Conservation (phyloP, 345 rosid species). For the Eucalyptus erythrocorys region DNA sequence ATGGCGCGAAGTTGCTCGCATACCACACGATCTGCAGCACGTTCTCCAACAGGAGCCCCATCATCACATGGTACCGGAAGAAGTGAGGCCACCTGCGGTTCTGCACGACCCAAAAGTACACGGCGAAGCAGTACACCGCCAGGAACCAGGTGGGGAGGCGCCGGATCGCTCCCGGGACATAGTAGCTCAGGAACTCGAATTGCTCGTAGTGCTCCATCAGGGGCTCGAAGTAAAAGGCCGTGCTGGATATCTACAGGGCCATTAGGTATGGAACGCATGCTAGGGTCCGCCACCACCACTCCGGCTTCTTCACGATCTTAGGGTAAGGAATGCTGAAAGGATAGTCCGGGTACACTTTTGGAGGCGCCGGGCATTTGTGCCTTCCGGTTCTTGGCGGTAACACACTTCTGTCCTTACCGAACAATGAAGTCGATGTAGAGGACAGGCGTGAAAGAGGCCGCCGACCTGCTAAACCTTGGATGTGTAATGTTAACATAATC, state of each 20-base stretch:
- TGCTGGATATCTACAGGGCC: slow-evolving; percentile 66
- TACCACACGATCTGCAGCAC: slow-evolving; percentile 56
- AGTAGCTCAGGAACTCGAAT: slow-evolving; percentile 42
- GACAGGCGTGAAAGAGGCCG: not conserved
- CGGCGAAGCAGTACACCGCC: slow-evolving; percentile 47
- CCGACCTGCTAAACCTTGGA: not conserved
- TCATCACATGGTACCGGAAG: slow-evolving; percentile 80
- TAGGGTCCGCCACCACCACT: slow-evolving; percentile 85
- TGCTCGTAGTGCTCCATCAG: slow-evolving; percentile 38
- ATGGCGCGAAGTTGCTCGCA: slow-evolving; percentile 59
- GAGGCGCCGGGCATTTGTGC: not conserved
- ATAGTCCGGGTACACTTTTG: slow-evolving; percentile 24
- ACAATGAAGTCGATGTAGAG: not conserved
- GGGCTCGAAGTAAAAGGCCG: slow-evolving; percentile 57
- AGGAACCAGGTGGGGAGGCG: slow-evolving; percentile 71
- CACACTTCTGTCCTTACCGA: not conserved
- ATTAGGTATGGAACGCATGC: slow-evolving; percentile 66
- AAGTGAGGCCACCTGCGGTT: slow-evolving; percentile 67
- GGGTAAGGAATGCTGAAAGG: slow-evolving; percentile 34
- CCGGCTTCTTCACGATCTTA: slow-evolving; percentile 36
- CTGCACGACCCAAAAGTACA: slow-evolving; percentile 50
- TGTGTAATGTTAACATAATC: not conserved
- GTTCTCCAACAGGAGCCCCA: slow-evolving; percentile 79
- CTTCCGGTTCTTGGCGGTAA: not conserved
- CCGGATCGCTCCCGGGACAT: slow-evolving; percentile 58